Conservation (phyloP, 2,329 filamentous ascomycete genomes). For the Penicillium sp. region DNA sequence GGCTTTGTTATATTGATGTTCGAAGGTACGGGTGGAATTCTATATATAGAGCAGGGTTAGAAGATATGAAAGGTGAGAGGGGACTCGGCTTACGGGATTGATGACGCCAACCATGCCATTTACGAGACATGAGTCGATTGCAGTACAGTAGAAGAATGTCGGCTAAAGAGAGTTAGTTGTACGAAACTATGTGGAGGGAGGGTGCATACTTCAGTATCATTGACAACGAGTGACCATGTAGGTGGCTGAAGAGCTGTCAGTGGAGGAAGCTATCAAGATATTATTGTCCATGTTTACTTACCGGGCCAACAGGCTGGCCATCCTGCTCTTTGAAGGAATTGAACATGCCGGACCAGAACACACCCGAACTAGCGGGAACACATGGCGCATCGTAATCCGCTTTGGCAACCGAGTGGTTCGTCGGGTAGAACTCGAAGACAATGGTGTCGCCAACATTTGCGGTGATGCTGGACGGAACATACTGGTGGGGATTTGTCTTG, state of each 20-base stretch:
- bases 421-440: constrained; percentile 59
- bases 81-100: constrained; percentile 53
- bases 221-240: constrained; percentile 46
- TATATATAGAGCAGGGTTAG: constrained; percentile 11
- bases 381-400: constrained; percentile 58
- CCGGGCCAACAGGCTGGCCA: constrained; percentile 37
- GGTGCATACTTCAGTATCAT: constrained; percentile 48
- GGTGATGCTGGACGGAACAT: constrained; percentile 26
- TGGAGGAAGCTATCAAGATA: not conserved
- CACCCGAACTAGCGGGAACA: constrained; percentile 46
- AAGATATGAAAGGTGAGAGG: not conserved
- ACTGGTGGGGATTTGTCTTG: constrained; percentile 30
- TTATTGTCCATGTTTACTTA: constrained; percentile 14
- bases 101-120: constrained; percentile 71
- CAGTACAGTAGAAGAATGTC: constrained; percentile 66
- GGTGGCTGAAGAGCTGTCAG: constrained; percentile 23
- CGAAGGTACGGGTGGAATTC: constrained; percentile 48
- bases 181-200: not conserved
- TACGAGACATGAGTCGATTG: constrained; percentile 58
- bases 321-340: constrained; percentile 47
- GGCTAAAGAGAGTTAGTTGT: constrained; percentile 34
- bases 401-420: constrained; percentile 60
- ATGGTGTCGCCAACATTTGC: constrained; percentile 32
- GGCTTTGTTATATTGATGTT: constrained; percentile 47
- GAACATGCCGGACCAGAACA: constrained; percentile 32